Percentiles rank a stretch among this genome's conserved stretches.
These are phyloP conservation scores for Austropuccinia psidii DNA, from an alignment of 1,284 basidiomycete genomes.

Conservation along the genomic window DNA sequence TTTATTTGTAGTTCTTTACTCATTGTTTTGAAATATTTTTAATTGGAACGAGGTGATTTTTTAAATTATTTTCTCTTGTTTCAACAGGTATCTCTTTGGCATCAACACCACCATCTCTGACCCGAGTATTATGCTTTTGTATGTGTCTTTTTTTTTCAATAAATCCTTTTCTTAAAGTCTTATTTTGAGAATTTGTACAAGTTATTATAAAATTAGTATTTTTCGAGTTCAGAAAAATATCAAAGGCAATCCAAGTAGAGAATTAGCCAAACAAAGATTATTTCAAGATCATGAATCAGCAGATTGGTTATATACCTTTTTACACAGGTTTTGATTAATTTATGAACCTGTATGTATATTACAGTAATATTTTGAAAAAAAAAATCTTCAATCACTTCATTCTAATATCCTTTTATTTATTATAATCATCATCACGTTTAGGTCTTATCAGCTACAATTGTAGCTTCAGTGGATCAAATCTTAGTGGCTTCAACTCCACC, in stretches of 20 bases:
- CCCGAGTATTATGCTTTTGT: no score
- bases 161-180: slow-evolving; percentile 49
- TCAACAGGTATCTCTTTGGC: no score
- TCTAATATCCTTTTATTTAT: slow-evolving; percentile 43
- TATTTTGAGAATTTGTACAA: slow-evolving; percentile 69
- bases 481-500: slow-evolving; percentile 73
- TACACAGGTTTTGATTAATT: slow-evolving; percentile 36
- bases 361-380: neutral
- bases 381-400: neutral
- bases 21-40: no score
- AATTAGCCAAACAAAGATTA: slow-evolving; percentile 81
- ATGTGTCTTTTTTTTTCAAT: no score
- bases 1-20: no score
- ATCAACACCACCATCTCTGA: no score
- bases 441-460: slow-evolving; percentile 51
- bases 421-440: slow-evolving; percentile 81
- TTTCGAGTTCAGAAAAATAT: slow-evolving; percentile 67
- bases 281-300: slow-evolving; percentile 75
- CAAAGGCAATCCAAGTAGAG: slow-evolving; percentile 90
- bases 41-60: no score
- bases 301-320: slow-evolving; percentile 84
- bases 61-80: no score
- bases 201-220: slow-evolving; percentile 84
- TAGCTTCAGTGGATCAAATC: slow-evolving; percentile 79
- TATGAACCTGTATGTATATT: neutral